A percentile compares a stretch with the other conserved stretches of the same genome.
phyloP scores from a whole-genome alignment of 2,329 filamentous ascomycete genomes.

The Pseudogymnoascus sp. region DNA sequence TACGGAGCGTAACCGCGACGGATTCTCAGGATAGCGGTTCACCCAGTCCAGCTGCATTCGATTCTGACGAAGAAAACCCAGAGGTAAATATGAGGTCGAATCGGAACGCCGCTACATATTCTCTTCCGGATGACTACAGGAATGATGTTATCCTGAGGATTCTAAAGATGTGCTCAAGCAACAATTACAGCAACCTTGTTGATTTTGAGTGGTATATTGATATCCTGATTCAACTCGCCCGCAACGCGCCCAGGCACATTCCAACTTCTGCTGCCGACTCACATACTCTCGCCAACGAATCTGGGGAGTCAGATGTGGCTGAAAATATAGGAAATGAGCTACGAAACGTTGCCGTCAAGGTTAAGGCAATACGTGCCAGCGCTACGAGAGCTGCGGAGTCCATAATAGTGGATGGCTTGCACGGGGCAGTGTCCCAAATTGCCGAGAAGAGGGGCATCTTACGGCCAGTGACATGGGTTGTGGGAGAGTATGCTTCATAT shows the following conservation, averaged over 20 bases:
- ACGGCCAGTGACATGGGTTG: constrained; percentile 72
- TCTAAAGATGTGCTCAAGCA: constrained; percentile 79
- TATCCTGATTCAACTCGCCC: constrained; percentile 76
- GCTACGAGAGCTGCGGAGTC: constrained; percentile 77
- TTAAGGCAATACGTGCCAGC: constrained; percentile 71
- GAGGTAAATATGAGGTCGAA: constrained; percentile 43
- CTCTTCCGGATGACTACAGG: constrained; percentile 78
- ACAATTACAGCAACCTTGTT: constrained; percentile 75
- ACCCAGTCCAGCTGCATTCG: constrained; percentile 20
- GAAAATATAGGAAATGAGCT: constrained; percentile 76
- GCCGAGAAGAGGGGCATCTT: constrained; percentile 61
- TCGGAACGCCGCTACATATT: constrained; percentile 18
- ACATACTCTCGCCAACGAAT: constrained; percentile 12
- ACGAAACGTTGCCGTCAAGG: constrained; percentile 84
- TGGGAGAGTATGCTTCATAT: constrained; percentile 78
- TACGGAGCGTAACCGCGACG: constrained; percentile 59
- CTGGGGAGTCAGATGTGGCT: constrained; percentile 41
- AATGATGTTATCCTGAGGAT: constrained; percentile 76
- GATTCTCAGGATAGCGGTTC: constrained; percentile 33
- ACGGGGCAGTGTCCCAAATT: constrained; percentile 43
- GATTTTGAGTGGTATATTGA: constrained; percentile 99
- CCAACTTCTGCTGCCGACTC: constrained; percentile 26
- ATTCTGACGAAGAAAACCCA: constrained; percentile 50
- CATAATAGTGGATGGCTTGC: constrained; percentile 57
- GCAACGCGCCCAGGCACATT: constrained; percentile 48